These are phyloP conservation scores for Aspergillus bombycis DNA, from an alignment of 2,329 filamentous ascomycete genomes.

Conservation along the genomic window DNA sequence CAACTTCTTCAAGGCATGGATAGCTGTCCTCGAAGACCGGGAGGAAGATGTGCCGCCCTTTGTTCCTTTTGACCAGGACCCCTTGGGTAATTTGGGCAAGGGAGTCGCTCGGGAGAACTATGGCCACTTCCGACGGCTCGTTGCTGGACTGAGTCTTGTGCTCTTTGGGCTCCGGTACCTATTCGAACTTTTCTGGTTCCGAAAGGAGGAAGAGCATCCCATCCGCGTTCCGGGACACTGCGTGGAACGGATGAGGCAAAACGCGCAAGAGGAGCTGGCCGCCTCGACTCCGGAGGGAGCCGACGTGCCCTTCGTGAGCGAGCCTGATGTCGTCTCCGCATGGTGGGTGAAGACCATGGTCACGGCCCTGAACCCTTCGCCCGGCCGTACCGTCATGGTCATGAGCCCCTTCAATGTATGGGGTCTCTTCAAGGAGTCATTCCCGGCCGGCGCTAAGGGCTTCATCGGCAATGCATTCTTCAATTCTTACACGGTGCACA, in stretches of 20 bases:
- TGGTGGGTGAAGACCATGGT: conserved; percentile 43
- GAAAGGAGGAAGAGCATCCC: neutral
- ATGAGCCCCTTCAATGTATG: conserved; percentile 22
- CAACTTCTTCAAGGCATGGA: conserved; percentile 53
- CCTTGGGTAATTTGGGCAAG: conserved; percentile 30
- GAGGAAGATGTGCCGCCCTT: conserved; percentile 47
- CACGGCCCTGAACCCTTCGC: conserved; percentile 26
- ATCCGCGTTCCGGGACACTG: conserved; percentile 34
- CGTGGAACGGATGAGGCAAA: neutral
- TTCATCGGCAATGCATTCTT: neutral
- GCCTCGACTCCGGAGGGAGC: neutral
- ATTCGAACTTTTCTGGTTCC: conserved; percentile 35
- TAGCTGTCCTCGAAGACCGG: conserved; percentile 46
- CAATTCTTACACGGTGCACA: neutral
- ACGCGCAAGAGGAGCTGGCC: neutral
- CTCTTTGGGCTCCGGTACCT: conserved; percentile 38
- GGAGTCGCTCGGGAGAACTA: neutral
- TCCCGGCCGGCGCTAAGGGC: neutral
- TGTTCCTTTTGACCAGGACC: conserved; percentile 40
- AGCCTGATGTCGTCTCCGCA: conserved; percentile 51
- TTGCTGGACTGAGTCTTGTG: neutral
- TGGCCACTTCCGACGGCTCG: neutral
- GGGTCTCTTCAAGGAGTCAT: neutral
- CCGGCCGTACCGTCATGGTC: conserved; percentile 38
- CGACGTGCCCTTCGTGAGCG: conserved; percentile 46